phyloP scores from a whole-genome alignment of 208 protist genomes.

The Acanthamoeba pearcei region DNA sequence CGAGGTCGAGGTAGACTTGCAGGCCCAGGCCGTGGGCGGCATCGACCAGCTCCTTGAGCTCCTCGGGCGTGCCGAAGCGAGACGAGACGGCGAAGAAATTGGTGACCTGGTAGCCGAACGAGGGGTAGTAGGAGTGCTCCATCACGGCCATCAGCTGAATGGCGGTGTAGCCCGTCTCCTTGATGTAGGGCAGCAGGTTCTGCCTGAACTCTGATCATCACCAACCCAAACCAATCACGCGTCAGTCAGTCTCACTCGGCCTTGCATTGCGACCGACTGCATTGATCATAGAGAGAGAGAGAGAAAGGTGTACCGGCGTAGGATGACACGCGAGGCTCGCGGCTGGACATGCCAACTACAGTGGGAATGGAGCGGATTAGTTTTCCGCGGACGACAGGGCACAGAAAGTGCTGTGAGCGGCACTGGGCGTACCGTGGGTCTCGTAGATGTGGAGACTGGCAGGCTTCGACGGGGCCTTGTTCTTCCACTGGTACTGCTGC shows the following conservation, averaged over 20 bases:
- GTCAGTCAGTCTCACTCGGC: background rate
- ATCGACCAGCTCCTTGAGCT: conserved; percentile 93
- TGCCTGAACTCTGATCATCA: conserved; percentile 85
- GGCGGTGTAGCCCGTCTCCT: conserved; percentile 91
- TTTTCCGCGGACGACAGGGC: too few species aligned
- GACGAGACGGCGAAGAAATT: conserved; percentile 92
- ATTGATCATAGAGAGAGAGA: background rate
- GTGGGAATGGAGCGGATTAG: background rate
- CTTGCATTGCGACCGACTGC: background rate
- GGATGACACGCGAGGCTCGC: conserved; percentile 81
- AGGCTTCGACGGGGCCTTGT: conserved; percentile 78
- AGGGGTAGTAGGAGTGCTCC: conserved; percentile 96
- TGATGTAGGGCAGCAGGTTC: conserved; percentile 89
- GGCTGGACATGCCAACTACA: conserved; percentile 89
- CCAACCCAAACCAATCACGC: background rate
- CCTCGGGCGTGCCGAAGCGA: conserved; percentile 89
- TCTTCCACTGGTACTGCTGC: conserved; percentile 83
- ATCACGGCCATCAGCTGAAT: conserved; percentile 95
- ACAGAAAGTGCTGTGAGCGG: too few species aligned
- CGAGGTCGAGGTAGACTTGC: conserved; percentile 92
- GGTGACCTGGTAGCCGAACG: conserved; percentile 95
- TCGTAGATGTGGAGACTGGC: conserved; percentile 89
- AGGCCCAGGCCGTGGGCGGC: conserved; percentile 88
- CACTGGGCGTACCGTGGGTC: conserved; percentile 80
- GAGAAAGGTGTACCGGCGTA: conserved; percentile 79